phyloP scores from a whole-genome alignment of 345 rosid species.

The Sonneratia caseolaris region DNA sequence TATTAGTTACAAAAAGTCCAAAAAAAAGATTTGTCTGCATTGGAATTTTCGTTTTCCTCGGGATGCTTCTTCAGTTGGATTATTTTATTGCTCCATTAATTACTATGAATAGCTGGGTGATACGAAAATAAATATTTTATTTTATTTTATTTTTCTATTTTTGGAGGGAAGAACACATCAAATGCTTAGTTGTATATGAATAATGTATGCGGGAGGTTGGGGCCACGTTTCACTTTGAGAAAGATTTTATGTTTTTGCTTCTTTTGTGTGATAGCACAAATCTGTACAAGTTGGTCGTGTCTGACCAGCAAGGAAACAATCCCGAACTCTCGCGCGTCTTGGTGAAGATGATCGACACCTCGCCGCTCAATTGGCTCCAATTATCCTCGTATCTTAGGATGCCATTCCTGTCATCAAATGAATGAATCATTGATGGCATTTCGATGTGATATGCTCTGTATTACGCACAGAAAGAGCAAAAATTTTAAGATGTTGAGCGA shows the following conservation, averaged over 20 bases:
- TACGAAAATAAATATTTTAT: not conserved
- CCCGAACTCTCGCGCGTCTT: not conserved
- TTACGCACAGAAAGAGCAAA: no score
- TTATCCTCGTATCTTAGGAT: not conserved
- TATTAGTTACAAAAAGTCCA: no score
- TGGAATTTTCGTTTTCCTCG: not conserved
- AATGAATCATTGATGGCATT: not conserved
- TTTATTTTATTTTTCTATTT: not conserved
- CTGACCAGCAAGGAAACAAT: conserved; percentile 2
- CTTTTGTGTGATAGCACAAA: conserved; percentile 17
- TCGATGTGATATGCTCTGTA: not conserved
- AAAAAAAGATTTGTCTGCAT: not conserved
- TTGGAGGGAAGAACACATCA: not conserved
- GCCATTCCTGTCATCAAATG: not conserved
- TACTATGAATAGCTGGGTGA: not conserved
- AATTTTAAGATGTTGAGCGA: no score
- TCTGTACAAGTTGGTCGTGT: not conserved
- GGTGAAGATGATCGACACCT: not conserved
- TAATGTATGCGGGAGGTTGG: conserved; percentile 16
- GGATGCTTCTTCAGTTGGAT: not conserved
- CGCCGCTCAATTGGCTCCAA: conserved; percentile 5
- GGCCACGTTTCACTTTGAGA: conserved; percentile 28
- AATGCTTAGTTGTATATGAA: conserved; percentile 12
- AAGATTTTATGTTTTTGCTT: conserved; percentile 12
- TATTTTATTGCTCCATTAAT: not conserved